Evolutionary conservation across 495 filamentous ascomycete species (phyloP).

Genomic region (Hypoxylon fragiforme): DNA sequence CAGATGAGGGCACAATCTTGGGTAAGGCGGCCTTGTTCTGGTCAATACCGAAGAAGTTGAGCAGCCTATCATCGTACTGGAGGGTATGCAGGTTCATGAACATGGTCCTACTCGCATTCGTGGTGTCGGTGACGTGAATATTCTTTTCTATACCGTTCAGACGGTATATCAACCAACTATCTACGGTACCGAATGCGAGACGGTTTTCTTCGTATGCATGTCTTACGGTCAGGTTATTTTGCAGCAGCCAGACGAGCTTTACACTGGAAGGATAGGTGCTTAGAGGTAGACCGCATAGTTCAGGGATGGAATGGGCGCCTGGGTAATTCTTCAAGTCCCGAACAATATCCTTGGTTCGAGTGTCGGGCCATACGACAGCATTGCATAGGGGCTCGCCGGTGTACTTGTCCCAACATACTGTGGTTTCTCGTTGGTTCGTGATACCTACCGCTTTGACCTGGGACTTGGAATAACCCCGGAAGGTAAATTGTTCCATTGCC

Average conservation of each 20-base stretch:
- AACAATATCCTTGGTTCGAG: constrained; percentile 76
- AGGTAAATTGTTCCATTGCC: constrained; percentile 72
- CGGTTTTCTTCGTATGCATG: constrained; percentile 79
- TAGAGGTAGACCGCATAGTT: constrained; percentile 83
- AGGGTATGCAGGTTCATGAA: constrained; percentile 91
- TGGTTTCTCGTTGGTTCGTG: constrained; percentile 94
- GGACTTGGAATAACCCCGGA: constrained; percentile 67
- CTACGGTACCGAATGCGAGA: constrained; percentile 89
- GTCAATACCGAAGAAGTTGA: constrained; percentile 84
- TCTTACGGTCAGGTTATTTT: constrained; percentile 70
- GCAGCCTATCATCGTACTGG: constrained; percentile 79
- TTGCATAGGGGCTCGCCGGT: constrained; percentile 87
- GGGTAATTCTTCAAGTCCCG: constrained; percentile 72
- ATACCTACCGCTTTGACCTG: constrained; percentile 88
- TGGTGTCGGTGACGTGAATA: constrained; percentile 82
- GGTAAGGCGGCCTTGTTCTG: constrained; percentile 74
- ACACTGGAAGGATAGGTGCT: constrained; percentile 93
- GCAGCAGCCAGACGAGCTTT: constrained; percentile 84
- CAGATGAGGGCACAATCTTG: constrained; percentile 84
- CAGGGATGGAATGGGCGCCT: constrained; percentile 68
- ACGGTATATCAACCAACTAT: constrained; percentile 89
- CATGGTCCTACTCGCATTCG: constrained; percentile 94
- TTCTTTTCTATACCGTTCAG: constrained; percentile 72
- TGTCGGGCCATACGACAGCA: constrained; percentile 94
- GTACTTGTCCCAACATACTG: constrained; percentile 83